Base-by-base conservation (phyloP, 2,329 filamentous ascomycete genomes). In the Xylogone sp. region DNA sequence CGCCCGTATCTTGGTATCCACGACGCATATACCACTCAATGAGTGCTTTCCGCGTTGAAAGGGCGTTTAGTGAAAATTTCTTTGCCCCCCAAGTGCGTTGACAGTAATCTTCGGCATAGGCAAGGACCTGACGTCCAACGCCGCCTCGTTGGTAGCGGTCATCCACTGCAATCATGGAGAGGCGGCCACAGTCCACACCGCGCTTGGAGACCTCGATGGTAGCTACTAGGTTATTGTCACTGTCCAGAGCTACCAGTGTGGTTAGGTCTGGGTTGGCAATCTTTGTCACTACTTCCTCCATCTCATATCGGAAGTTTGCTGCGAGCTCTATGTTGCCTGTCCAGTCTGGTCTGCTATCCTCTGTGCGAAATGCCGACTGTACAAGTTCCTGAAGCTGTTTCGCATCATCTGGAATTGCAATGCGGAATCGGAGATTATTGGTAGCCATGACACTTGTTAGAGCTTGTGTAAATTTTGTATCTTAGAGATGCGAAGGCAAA, bases 361-460 rank as follows among this genome's bases (percentile, higher is more conserved):
- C 61, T 43, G 70, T 62, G 29, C 69, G 70, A 45, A 75, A 75
- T 0, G 72, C 70, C 12, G 65, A 56, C 47, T 75, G 62, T 1
- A 73, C 66, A 1, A 75, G 62, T 16, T 64, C 52, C 22, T 70
- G 69, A 21, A 75, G 49, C 6, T 54, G 62, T 0, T 55, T 46
- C 0, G 68, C 72, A 50, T 75, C 71, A 2, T 69, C 60, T 6
- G 51, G 42, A 7, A 62, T 69, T 45, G 72, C 73, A 29, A 61
- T 45, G 49, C 70, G 71, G 51, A 73, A 75, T 8, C 63, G 53
- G 21, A 71, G 63, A 16, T 48, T 49, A n/a, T n/a, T n/a, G n/a
- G n/a, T n/a, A n/a, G n/a, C n/a, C n/a, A n/a, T n/a, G n/a, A n/a
- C n/a, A n/a, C n/a, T n/a, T n/a, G n/a, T n/a, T n/a, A n/a, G n/a